Base-by-base conservation (phyloP, 768 basidiomycete genomes). In the Agrocybe chaxingu region DNA sequence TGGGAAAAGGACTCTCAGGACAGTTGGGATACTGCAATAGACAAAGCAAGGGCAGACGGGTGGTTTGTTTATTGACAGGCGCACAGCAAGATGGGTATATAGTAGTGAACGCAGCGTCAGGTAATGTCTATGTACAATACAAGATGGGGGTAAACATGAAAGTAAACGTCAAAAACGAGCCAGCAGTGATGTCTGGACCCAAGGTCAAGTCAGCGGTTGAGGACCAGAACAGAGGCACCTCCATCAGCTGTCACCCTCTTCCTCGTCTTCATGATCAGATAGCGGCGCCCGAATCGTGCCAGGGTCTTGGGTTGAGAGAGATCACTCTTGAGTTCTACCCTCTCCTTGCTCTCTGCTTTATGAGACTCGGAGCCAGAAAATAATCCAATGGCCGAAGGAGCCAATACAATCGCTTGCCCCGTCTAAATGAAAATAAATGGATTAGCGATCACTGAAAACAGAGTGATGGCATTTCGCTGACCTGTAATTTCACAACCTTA, bases 321-420 rank as follows among this genome's bases (percentile, higher is more conserved):
- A 35, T 42, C 19, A 32, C 10, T 18, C 11, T 10, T 36, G 19
- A 29, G 13, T 18, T 45, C 34, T 24, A 24, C 24, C 24, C 24
- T 24, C 3, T 24, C 24, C 24, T 24, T 24, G 3, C 24, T 46
- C 13, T 53, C 41, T 47, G 18, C 31, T 19, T 37, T 33, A 29
- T 46, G 40, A 36, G 36, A n/a, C 7, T 52, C 47, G 18, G 5
- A n/a, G 9, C 30, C 19, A 8, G 44, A 24, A 42, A 78, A 75
- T 3, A 75, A 59, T 1, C 74, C 76, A 42, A 85, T 68, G 1
- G 79, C 85, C 4, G 84, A 80, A 0, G 87, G 83, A 5, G 84
- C 84, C 31, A 87, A 73, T 3, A 89, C 71, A 9, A 89, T 77
- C 0, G 87, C 84, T 61, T 89, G 76, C 0, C 87, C 87, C 0